Evolutionary conservation across 129 eudicot species (phyloP).

Genomic region (Pittosporum tobira): DNA sequence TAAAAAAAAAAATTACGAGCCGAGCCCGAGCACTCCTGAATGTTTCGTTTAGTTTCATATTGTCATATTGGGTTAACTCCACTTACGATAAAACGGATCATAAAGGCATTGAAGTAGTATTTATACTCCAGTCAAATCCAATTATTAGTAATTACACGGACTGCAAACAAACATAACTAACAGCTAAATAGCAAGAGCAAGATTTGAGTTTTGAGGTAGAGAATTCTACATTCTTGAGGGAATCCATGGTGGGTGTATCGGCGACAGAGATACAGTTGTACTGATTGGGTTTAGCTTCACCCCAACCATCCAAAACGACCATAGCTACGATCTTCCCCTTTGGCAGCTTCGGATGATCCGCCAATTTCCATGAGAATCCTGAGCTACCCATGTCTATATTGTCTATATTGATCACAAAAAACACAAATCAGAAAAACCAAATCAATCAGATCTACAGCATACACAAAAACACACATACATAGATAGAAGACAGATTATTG

Average conservation of each 20-base stretch:
- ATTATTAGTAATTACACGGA: too few relatives aligned
- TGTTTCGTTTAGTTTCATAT: too few relatives aligned
- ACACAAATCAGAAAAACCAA: background rate
- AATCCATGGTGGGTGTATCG: constrained; percentile 86
- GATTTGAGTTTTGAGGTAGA: background rate
- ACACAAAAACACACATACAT: background rate
- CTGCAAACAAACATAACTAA: too few relatives aligned
- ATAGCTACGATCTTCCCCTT: constrained; percentile 73
- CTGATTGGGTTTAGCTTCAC: constrained; percentile 68
- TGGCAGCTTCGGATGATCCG: constrained; percentile 80
- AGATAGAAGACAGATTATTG: background rate
- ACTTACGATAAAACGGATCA: too few relatives aligned
- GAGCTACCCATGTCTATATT: constrained; percentile 54
- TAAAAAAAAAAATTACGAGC: too few relatives aligned
- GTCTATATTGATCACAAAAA: background rate
- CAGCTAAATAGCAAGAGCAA: background rate
- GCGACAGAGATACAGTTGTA: constrained; percentile 88
- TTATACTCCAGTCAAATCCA: too few relatives aligned
- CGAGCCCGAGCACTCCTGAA: too few relatives aligned
- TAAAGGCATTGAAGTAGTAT: too few relatives aligned
- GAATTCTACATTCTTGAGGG: constrained; percentile 49
- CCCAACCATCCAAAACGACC: constrained; percentile 95
- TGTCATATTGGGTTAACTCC: too few relatives aligned
- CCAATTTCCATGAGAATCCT: constrained; percentile 62
- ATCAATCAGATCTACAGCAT: background rate